Evolutionary conservation across 2,329 filamentous ascomycete genomes (phyloP).

Genomic region (Ophiostoma montium): DNA sequence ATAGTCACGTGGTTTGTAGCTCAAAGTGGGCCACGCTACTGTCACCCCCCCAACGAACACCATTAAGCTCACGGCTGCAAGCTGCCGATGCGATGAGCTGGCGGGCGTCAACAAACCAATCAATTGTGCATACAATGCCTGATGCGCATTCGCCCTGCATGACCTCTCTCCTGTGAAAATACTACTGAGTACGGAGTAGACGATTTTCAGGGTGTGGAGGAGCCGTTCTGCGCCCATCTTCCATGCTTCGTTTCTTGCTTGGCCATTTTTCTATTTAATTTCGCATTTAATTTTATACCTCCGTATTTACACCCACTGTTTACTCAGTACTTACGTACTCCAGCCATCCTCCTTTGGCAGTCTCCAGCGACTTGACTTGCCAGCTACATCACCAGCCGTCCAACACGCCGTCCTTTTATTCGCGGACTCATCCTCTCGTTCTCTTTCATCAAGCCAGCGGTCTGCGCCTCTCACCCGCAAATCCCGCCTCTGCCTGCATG

Average conservation of each 20-base stretch:
- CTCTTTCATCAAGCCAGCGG: not conserved
- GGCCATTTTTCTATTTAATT: not conserved
- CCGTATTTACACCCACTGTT: not conserved
- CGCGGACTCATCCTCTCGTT: too few species aligned
- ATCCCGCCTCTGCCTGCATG: not conserved
- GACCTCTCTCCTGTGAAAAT: too few species aligned
- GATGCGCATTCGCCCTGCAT: not conserved
- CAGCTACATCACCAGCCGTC: not conserved
- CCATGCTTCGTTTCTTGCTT: not conserved
- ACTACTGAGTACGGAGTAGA: too few species aligned
- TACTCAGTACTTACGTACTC: not conserved
- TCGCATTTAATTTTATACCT: not conserved
- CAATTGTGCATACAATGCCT: constrained; percentile 3
- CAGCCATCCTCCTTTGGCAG: not conserved
- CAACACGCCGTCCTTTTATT: too few species aligned
- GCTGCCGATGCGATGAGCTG: not conserved
- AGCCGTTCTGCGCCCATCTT: not conserved
- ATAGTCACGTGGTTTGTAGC: too few species aligned
- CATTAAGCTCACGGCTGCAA: constrained; percentile 3
- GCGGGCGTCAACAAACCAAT: constrained; percentile 4
- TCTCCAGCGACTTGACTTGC: not conserved
- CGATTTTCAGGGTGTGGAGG: too few species aligned
- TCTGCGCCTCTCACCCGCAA: not conserved
- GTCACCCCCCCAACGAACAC: constrained; percentile 8
- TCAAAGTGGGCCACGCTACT: constrained; percentile 1